Evolutionary conservation across 163 green algal species (phyloP), one percentile per base, ranked within the genome.

Genomic region (Prototheca stagnorum): DNA sequence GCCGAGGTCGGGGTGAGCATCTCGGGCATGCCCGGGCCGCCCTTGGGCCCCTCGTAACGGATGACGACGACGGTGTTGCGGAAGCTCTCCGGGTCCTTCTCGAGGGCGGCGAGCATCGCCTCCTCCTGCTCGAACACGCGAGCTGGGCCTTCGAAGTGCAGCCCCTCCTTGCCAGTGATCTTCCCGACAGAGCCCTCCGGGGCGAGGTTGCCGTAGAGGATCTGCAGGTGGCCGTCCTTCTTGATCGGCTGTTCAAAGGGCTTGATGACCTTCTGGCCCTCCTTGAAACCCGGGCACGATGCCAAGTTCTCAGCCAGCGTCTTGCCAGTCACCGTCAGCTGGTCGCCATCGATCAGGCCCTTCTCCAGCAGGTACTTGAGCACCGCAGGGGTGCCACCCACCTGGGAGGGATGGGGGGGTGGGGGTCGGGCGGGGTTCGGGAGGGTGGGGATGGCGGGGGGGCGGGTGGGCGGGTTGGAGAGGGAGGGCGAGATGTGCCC

Each of bases 111-210:
- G 21, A 97, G 57, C 88, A 98, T 98, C 63, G 83, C 77, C 74
- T 98, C 86, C 61, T 98, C 88, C 43, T 60, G 72, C 61, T 97
- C 82, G 56, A 89, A 93, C 44, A 55, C 57, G 16, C 61, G 55
- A 23, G 77, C 81, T 17, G 54, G 39, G 12, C 85, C 85, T 40
- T 68, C 64, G 66, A 96, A 98, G 39, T 69, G 41, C 29, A 96
- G 73, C 22, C 88, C 88, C 70, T 99, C 90, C 74, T 99, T 97
- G 44, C 84, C 89, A 1, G 89, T 98, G 68, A 97, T 98, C 77
- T 98, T 98, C 26, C 81, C 89, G 21, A 98, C 89, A 19, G 71
- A 86, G 27, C 90, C 90, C 50, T 91, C 79, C 11, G 86, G 86
- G 0, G 81, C 78, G n/a, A 99, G 59, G 72, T 97, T 96, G 53